Evolutionary conservation across 1,284 basidiomycete species (phyloP).

Genomic region (Tilletia indica): DNA sequence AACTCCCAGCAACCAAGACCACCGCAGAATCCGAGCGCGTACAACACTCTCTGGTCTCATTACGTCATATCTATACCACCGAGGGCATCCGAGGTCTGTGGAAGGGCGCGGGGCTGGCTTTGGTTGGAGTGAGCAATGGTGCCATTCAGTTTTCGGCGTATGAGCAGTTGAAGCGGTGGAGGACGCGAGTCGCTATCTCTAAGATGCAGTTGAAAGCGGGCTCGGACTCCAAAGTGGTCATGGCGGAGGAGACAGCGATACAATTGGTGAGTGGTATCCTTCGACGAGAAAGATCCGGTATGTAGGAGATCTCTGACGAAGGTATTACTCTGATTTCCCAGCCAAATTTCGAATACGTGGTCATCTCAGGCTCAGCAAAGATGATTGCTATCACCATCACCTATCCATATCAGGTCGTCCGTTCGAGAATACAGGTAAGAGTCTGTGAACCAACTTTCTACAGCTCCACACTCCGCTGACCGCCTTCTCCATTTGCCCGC

Average conservation of each 20-base stretch:
- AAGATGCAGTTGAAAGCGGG: conserved; percentile 20
- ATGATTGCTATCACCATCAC: conserved; percentile 78
- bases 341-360: conserved; percentile 87
- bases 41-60: conserved; percentile 8
- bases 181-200: conserved; percentile 57
- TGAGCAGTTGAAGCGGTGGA: conserved; percentile 88
- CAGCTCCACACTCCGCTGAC: neutral
- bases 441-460: neutral
- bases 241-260: conserved; percentile 18
- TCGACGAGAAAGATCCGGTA: too few relatives aligned
- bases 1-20: neutral
- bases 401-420: conserved; percentile 96
- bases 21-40: conserved; percentile 11
- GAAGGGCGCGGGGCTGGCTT: conserved; percentile 80
- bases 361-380: conserved; percentile 89
- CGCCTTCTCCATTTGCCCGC: conserved; percentile 47
- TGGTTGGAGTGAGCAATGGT: conserved; percentile 92
- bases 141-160: conserved; percentile 95
- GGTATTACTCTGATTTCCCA: conserved; percentile 52
- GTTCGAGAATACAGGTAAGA: conserved; percentile 84
- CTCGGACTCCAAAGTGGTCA: neutral
- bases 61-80: conserved; percentile 31
- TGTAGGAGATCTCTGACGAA: too few relatives aligned
- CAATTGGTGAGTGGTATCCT: conserved; percentile 23
- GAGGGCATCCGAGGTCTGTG: conserved; percentile 79